Evolutionary conservation across 768 basidiomycete genomes (phyloP).

Genomic region (Russula foetens): DNA sequence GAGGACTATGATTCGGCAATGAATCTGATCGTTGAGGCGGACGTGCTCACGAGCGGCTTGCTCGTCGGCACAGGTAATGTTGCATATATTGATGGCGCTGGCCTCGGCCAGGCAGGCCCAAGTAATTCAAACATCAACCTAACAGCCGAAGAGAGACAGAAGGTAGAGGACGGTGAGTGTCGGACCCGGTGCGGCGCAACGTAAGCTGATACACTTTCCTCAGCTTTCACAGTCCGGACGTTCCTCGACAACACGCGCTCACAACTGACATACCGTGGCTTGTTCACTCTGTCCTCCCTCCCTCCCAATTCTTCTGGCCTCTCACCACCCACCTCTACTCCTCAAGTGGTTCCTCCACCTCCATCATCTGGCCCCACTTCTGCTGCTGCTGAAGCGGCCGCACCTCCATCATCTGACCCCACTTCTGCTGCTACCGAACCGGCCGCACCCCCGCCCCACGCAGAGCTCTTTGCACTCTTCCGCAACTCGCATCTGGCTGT

Average conservation of each 20-base stretch:
- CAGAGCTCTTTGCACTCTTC: slow-evolving; percentile 72
- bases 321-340: not conserved
- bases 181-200: no score
- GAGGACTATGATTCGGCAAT: slow-evolving; percentile 71
- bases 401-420: slow-evolving; percentile 24
- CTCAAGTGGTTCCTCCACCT: not conserved
- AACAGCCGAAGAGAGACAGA: slow-evolving; percentile 47
- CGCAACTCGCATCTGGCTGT: slow-evolving; percentile 87
- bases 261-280: slow-evolving; percentile 82
- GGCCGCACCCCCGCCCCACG: slow-evolving; percentile 26
- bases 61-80: slow-evolving; percentile 37
- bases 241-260: slow-evolving; percentile 69
- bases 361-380: slow-evolving; percentile 18
- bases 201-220: not conserved
- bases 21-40: slow-evolving; percentile 69
- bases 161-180: slow-evolving; percentile 61
- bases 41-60: slow-evolving; percentile 57
- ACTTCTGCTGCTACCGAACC: slow-evolving; percentile 20
- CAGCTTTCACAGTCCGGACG: slow-evolving; percentile 58
- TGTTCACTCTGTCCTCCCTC: slow-evolving; percentile 59
- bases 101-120: slow-evolving; percentile 7
- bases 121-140: slow-evolving; percentile 17
- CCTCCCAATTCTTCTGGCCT: not conserved
- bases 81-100: not conserved
- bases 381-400: slow-evolving; percentile 27